Base-by-base conservation (phyloP, 352 stramenopile species). In the Discostella stelligera region DNA sequence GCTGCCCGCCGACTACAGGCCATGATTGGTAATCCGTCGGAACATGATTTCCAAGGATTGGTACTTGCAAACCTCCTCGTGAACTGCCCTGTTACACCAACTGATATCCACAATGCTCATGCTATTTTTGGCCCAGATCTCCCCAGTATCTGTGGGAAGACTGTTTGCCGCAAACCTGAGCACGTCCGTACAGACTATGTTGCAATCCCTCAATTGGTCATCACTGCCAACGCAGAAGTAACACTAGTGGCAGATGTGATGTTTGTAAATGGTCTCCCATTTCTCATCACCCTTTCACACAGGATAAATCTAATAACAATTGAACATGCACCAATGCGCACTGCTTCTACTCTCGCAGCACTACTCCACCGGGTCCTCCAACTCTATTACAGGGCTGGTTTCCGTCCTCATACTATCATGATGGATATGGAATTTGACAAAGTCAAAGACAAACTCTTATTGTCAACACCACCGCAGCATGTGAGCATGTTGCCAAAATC, bases 401-500 rank as follows among this genome's bases (percentile, higher is more conserved):
- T 59, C 63, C 5, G 37, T 49, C 16, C 68, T 68, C 20, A 52
- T 69, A n/a, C 4, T 84, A 1, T 20, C 46, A 37, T 70, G 8
- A 66, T 69, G 11, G 74, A 85, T 32, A 50, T 32, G 2, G 61
- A 82, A 46, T 85, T 83, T 60, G 73, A 69, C n/a, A 25, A 16
- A 23, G 1, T 82, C 1, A 25, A 21, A n/a, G 73, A 11, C 14
- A 30, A 46, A 16, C 76, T 7, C 23, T 55, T 13, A 52, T 44
- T 6, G 9, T 85, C 46, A 80, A 82, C 44, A 41, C 23, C 32
- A 49, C n/a, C 39, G 64, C 52, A 14, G 13, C 13, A 21, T 41
- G 74, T 23, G 78, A 79, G 21, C 73, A 85, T 32, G 72, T 87
- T 21, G 48, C 30, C 13, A 71, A 83, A 41, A 67, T 84, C 11